These are phyloP conservation scores for Cucumis melo DNA, from an alignment of 306 rosid genomes.

Conservation along the genomic window DNA sequence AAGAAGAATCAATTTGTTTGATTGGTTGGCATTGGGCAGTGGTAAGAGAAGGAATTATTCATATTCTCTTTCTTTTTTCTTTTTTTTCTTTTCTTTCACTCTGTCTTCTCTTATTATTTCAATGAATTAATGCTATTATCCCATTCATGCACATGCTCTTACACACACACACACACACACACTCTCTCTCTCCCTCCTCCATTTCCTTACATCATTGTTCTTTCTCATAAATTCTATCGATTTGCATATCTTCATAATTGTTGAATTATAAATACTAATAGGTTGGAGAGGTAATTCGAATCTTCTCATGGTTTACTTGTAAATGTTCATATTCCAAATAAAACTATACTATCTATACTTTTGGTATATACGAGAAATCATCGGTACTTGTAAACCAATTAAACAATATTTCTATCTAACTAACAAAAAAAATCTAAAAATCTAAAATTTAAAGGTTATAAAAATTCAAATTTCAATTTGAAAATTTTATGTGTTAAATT, in stretches of 20 bases:
- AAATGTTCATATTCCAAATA: too few species aligned
- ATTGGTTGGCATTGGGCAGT: not conserved
- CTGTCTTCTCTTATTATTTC: not conserved
- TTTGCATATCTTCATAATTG: not conserved
- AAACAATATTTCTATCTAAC: too few species aligned
- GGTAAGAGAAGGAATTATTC: not conserved
- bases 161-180: not conserved
- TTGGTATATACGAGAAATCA: too few species aligned
- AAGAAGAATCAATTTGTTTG: not conserved
- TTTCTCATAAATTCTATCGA: not conserved
- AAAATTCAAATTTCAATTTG: too few species aligned
- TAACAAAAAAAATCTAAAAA: too few species aligned
- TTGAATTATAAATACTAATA: too few species aligned
- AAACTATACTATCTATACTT: too few species aligned
- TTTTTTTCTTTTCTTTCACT: not conserved
- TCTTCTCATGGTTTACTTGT: too few species aligned
- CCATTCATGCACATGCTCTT: conserved; percentile 2
- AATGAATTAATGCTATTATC: not conserved
- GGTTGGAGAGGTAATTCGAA: too few species aligned
- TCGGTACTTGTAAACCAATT: too few species aligned
- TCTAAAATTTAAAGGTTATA: too few species aligned
- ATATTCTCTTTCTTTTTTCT: not conserved
- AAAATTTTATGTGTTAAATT: too few species aligned
- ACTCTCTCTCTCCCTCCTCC: not conserved
- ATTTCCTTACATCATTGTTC: not conserved